A percentile compares a stretch with the other conserved stretches of the same genome.
These are phyloP conservation scores for Phyllosticta ampelicida DNA, from an alignment of 2,329 filamentous ascomycete species.

Conservation along the genomic window DNA sequence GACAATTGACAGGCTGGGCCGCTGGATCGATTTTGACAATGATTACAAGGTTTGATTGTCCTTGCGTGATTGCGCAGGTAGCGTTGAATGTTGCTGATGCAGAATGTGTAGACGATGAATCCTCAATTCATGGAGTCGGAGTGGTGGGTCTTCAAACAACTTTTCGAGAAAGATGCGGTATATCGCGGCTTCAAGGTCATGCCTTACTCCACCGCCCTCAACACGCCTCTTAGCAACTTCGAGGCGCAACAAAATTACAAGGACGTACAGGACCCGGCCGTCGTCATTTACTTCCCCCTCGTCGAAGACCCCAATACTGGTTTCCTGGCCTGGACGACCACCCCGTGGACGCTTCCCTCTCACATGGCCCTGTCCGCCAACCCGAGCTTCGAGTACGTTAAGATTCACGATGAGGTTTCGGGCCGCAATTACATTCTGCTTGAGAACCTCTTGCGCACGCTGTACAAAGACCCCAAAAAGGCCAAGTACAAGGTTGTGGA, in stretches of 20 bases:
- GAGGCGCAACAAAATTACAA: constrained; percentile 94
- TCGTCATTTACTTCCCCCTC: constrained; percentile 81
- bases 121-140: constrained; percentile 89
- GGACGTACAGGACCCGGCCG: constrained; percentile 79
- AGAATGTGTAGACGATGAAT: constrained; percentile 66
- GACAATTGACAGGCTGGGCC: constrained; percentile 77
- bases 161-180: constrained; percentile 80
- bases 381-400: constrained; percentile 76
- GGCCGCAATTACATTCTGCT: constrained; percentile 78
- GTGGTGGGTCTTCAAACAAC: constrained; percentile 95
- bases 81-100: neutral
- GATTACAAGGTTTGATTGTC: constrained; percentile 66
- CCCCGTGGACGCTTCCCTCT: constrained; percentile 76
- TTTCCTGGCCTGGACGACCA: constrained; percentile 82
- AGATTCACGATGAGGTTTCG: constrained; percentile 72
- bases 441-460: constrained; percentile 65
- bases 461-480: constrained; percentile 95
- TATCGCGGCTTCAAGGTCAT: constrained; percentile 89
- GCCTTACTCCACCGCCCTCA: constrained; percentile 87
- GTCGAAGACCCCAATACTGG: constrained; percentile 63
- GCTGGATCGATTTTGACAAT: constrained; percentile 97
- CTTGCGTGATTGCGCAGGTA: neutral
- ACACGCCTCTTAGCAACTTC: constrained; percentile 84
- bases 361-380: constrained; percentile 69
- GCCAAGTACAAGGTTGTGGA: constrained; percentile 78